phyloP scores from a whole-genome alignment of 345 rosid species.

The Excoecaria cochinchinensis region DNA sequence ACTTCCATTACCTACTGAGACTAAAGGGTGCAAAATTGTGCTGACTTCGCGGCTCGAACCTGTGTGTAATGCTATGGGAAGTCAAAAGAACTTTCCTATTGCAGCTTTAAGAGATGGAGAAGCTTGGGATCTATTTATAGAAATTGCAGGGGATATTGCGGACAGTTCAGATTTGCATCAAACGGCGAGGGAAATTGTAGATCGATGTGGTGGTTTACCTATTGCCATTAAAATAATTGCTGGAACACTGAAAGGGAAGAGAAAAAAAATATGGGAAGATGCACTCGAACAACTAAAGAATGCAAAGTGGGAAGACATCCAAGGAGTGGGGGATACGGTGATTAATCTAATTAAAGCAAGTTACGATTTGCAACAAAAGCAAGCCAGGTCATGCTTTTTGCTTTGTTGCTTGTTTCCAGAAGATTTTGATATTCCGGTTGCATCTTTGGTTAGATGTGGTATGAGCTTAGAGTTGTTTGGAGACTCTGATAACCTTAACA shows the following conservation, averaged over 20 bases:
- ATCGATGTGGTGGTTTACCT: not conserved
- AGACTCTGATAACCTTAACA: not conserved
- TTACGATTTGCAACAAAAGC: not conserved
- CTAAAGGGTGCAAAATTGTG: not conserved
- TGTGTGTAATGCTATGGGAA: not conserved
- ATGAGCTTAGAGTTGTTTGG: constrained; percentile 11
- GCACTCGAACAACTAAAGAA: not conserved
- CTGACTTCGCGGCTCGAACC: not conserved
- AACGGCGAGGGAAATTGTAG: not conserved
- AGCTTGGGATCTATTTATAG: not conserved
- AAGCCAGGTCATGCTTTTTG: constrained; percentile 5
- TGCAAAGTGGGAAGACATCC: not conserved
- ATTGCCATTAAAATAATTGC: not conserved
- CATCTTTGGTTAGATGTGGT: constrained; percentile 3
- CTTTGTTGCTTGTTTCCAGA: constrained; percentile 16
- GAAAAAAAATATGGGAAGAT: not conserved
- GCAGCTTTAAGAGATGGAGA: not conserved
- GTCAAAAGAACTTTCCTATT: not conserved
- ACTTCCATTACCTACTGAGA: not conserved
- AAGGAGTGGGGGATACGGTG: not conserved
- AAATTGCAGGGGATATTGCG: not conserved
- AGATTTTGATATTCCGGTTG: constrained; percentile 2
- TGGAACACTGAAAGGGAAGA: not conserved
- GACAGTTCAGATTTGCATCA: not conserved
- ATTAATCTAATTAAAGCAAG: not conserved